Conservation (phyloP, 2,329 filamentous ascomycete species). For the Aspergillus brasiliensis region DNA sequence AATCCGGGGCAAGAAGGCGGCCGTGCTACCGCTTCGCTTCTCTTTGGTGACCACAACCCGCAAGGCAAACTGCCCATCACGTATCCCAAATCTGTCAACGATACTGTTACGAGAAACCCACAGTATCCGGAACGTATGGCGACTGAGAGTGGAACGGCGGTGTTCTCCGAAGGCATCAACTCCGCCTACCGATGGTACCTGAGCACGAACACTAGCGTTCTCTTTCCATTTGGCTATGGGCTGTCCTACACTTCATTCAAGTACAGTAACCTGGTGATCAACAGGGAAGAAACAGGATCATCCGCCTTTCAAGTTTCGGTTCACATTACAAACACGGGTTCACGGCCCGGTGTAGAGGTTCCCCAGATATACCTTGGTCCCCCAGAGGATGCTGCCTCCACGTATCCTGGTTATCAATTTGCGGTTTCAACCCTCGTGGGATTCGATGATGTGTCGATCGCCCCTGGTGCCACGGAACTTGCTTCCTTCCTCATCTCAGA, state of each 20-base stretch:
- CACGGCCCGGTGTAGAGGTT: background rate
- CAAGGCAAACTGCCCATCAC: background rate
- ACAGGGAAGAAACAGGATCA: no score
- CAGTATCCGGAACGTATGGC: background rate
- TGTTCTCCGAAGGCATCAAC: background rate
- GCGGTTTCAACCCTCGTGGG: no score
- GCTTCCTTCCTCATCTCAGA: no score
- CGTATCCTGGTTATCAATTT: no score
- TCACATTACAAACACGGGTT: background rate
- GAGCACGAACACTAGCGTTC: background rate
- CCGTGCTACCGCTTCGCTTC: background rate
- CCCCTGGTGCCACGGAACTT: no score
- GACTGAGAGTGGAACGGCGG: background rate
- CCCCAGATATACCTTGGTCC: background rate
- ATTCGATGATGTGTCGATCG: no score
- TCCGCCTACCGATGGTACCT: background rate
- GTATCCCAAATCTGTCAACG: background rate
- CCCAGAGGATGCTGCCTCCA: no score
- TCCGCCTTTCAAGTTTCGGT: background rate
- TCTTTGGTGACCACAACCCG: background rate
- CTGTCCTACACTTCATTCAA: background rate
- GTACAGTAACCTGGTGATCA: background rate
- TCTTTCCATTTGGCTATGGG: background rate
- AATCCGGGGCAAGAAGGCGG: background rate
- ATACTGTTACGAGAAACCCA: no score